Conservation (phyloP, 805 yeast species). For the Candida dajiaensis region DNA sequence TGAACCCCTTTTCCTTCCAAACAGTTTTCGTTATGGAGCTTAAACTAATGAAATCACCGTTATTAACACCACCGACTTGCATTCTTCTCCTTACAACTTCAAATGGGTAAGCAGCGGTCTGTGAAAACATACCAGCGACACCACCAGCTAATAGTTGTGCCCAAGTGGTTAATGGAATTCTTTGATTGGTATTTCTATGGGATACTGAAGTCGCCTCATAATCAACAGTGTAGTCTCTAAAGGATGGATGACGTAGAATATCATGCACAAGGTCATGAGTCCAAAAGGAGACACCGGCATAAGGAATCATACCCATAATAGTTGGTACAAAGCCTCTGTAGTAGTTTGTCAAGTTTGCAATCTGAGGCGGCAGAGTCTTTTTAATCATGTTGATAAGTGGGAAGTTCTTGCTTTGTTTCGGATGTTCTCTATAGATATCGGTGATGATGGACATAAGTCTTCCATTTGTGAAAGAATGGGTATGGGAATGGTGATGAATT, state of each 20-base stretch:
- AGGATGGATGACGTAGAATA: conserved; percentile 54
- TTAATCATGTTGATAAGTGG: conserved; percentile 17
- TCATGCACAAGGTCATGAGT: conserved; percentile 92
- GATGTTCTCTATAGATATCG: conserved; percentile 23
- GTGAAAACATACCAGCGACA: conserved; percentile 90
- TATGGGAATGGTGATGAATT: conserved; percentile 18
- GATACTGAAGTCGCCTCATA: background rate
- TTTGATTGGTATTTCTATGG: conserved; percentile 16
- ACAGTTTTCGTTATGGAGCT: conserved; percentile 52
- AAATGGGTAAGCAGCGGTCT: conserved; percentile 94
- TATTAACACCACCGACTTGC: conserved; percentile 85
- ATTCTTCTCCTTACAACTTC: conserved; percentile 91
- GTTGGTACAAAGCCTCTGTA: conserved; percentile 95
- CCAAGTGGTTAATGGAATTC: conserved; percentile 77
- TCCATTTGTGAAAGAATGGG: conserved; percentile 25
- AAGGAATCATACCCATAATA: conserved; percentile 91
- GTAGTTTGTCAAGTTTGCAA: conserved; percentile 45
- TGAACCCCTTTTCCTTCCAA: conserved; percentile 66
- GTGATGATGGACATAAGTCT: conserved; percentile 19
- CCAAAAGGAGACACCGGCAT: conserved; percentile 95
- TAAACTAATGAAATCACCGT: conserved; percentile 51
- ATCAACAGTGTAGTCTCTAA: conserved; percentile 48
- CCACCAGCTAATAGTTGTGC: conserved; percentile 96
- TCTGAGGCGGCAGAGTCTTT: conserved; percentile 12
- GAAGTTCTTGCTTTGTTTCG: conserved; percentile 17